Evolutionary conservation across 23 red algal genomes (phyloP).

Genomic region (Gracilaria domingensis): DNA sequence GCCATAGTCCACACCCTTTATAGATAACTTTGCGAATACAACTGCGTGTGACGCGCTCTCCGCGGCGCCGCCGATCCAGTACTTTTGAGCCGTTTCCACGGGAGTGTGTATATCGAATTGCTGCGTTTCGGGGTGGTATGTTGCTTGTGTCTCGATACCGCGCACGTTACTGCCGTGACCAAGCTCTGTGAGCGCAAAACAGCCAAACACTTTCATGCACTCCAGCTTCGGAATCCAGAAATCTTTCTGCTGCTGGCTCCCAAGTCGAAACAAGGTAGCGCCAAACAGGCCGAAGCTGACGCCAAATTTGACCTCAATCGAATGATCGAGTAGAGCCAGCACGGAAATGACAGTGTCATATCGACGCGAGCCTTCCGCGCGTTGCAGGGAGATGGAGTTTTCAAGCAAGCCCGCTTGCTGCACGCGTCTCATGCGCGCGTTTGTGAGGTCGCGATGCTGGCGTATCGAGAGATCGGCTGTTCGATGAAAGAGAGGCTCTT

Average conservation of each 20-base stretch:
- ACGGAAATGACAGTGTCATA: constrained; percentile 82
- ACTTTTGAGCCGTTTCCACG: constrained; percentile 88
- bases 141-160: constrained; percentile 95
- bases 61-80: constrained; percentile 97
- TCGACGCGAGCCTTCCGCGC: constrained; percentile 34
- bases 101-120: constrained; percentile 86
- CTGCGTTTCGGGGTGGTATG: constrained; percentile 54
- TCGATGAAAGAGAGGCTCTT: constrained; percentile 67
- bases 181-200: constrained; percentile 97
- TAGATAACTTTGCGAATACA: constrained; percentile 87
- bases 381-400: constrained; percentile 50
- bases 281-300: constrained; percentile 94
- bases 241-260: constrained; percentile 63
- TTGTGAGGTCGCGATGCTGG: constrained; percentile 53
- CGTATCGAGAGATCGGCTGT: constrained; percentile 50
- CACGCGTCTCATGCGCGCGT: constrained; percentile 64
- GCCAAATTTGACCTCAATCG: constrained; percentile 84
- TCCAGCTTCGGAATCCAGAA: constrained; percentile 85
- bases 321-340: constrained; percentile 85
- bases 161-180: constrained; percentile 96
- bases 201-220: constrained; percentile 70
- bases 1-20: constrained; percentile 64
- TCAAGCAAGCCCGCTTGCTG: constrained; percentile 49
- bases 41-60: constrained; percentile 75
- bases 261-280: constrained; percentile 75